phyloP scores from a whole-genome alignment of 352 stramenopile species.

The Phytophthora agathidicida region DNA sequence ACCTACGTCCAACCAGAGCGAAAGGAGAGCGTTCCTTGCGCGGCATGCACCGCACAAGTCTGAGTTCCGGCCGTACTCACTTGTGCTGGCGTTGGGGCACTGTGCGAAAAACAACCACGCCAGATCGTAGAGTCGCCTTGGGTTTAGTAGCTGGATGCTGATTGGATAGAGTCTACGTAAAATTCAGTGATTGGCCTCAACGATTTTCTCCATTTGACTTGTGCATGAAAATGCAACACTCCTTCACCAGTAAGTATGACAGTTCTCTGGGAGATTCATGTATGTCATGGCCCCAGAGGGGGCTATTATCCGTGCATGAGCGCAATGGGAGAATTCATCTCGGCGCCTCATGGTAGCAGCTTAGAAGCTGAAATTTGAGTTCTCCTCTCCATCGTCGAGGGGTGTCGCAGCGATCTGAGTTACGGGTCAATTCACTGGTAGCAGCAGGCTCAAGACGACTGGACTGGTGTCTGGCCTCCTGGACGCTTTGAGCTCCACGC shows the following conservation, averaged over 20 bases:
- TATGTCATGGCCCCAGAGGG: neutral
- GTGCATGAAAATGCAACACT: slow-evolving; percentile 6
- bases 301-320: neutral
- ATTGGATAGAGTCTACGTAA: slow-evolving; percentile 23
- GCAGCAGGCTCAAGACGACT: neutral
- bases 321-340: neutral
- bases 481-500: no score
- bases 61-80: slow-evolving; percentile 34
- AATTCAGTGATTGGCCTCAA: slow-evolving; percentile 1
- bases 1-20: slow-evolving; percentile 17
- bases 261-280: slow-evolving; percentile 1
- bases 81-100: slow-evolving; percentile 30
- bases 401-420: slow-evolving; percentile 12
- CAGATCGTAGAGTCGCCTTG: slow-evolving; percentile 41
- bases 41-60: slow-evolving; percentile 34
- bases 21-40: slow-evolving; percentile 20
- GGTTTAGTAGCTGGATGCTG: neutral
- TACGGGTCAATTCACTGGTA: neutral
- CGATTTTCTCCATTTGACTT: slow-evolving; percentile 16
- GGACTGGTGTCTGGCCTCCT: neutral
- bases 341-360: no score
- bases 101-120: slow-evolving; percentile 41
- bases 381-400: neutral
- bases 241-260: no score
- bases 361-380: neutral